Base-by-base conservation (phyloP, 2,329 filamentous ascomycete genomes). In the Aureobasidium leucospermi region DNA sequence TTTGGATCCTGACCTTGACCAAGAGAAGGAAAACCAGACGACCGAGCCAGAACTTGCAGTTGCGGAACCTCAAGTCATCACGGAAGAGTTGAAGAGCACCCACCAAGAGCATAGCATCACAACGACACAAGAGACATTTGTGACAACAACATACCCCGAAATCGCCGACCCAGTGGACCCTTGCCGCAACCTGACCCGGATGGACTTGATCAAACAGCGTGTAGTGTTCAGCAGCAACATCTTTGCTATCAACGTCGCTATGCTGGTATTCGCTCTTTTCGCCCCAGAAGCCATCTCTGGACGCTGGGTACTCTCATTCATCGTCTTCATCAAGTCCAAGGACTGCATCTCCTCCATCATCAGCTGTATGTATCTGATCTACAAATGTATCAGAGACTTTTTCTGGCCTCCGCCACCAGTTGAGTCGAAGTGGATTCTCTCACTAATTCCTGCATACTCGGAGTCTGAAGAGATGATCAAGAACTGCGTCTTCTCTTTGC, bases 401-500 rank as follows among this genome's bases (percentile, higher is more conserved):
- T 55, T 65, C 47, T 16, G n/a, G 15, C 63, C 63, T 8, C 57
- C 57, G 9, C 47, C 58, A 10, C 60, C 60, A 13, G 61, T 65
- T 8, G 56, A 61, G 9, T 51, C 32, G 8, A 62, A 64, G 28
- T 67, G 64, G 64, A 67, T 67, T n/a, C 56, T 67, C 7, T 65
- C 63, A 6, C 47, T 67, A 10, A 67, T 67, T 10, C 65, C 65
- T 9, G 64, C 65, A 9, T 67, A 63, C 16, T 66, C 64, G 3
- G 65, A 67, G 47, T 63, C 59, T 2, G 64, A 66, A 45, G 65
- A 67, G 19, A 65, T 66, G 45, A 67, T 67, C 42, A 63, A 63
- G 34, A 66, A 66, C 29, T 64, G 64, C 8, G 61, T 67, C 6
- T 65, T 61, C 46, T 64, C 64, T 8, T 28, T 67, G 3, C 62